These are phyloP conservation scores for Coleophoma eucalyptorum DNA, from an alignment of 2,329 filamentous ascomycete genomes.

Conservation along the genomic window DNA sequence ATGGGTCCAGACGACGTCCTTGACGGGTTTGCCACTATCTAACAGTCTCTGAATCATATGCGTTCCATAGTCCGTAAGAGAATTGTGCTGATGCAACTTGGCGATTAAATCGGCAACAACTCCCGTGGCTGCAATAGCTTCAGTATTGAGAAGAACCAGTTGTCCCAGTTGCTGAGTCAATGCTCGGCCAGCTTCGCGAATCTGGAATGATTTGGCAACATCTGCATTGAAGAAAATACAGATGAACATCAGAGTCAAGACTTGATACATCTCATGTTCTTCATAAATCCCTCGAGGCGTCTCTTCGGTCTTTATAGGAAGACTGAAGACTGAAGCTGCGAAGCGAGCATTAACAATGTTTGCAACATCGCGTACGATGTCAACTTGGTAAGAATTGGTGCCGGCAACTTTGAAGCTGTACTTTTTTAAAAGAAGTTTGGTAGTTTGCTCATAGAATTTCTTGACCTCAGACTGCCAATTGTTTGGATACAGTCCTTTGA, in stretches of 20 bases:
- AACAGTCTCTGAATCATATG: constrained; percentile 62
- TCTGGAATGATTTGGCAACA: constrained; percentile 60
- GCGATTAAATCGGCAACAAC: constrained; percentile 48
- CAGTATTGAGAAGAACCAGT: constrained; percentile 62
- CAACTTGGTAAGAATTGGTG: constrained; percentile 54
- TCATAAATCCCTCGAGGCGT: constrained; percentile 47
- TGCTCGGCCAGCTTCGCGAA: constrained; percentile 54
- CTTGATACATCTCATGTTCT: constrained; percentile 52
- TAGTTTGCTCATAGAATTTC: constrained; percentile 62
- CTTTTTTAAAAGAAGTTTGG: constrained; percentile 55
- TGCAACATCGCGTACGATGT: constrained; percentile 59
- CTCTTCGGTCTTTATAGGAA: constrained; percentile 50
- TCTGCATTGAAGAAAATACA: constrained; percentile 62
- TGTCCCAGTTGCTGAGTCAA: constrained; percentile 56
- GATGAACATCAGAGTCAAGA: constrained; percentile 62
- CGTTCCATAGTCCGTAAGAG: constrained; percentile 60
- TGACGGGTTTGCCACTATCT: constrained; percentile 56
- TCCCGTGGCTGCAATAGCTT: constrained; percentile 47
- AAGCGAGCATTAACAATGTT: constrained; percentile 53
- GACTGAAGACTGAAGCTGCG: constrained; percentile 47
- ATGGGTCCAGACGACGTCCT: constrained; percentile 54
- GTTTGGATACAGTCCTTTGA: constrained; percentile 54
- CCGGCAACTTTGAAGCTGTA: constrained; percentile 60
- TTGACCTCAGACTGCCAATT: constrained; percentile 61
- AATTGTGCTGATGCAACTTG: constrained; percentile 40